Evolutionary conservation across 371 early-diverging fungal species (phyloP), one percentile per base, ranked within the genome.

Genomic region (Dentiscutata heterogama): DNA sequence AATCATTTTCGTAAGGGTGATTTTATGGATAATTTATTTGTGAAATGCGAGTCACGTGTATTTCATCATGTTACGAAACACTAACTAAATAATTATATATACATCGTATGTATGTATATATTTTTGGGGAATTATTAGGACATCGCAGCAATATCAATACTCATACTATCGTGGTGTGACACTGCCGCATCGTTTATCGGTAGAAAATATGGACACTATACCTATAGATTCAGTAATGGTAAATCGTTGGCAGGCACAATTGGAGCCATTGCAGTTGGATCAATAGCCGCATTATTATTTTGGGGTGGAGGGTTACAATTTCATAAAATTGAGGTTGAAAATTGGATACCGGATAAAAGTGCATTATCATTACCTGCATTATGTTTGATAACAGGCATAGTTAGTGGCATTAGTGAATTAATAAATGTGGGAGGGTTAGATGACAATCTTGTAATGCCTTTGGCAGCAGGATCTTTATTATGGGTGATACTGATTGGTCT

Each of bases 81-180:
- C n/a, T n/a, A n/a, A n/a, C n/a, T n/a, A n/a, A n/a, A n/a, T 35
- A 35, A 35, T 35, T 4, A 35, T 35, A 4, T n/a, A 14, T 56
- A 14, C 4, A 56, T 18, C 61, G 5, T 35, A 35, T 35, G 35
- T 35, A 35, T 35, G 2, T 35, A 35, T 35, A 35, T 35, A 35
- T 35, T 4, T 35, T 46, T 7, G 6, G 46, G 2, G 16, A 39
- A 18, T 20, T 73, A 42, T 51, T 56, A 72, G 64, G 90, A 91
- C 53, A 83, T 91, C 61, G 89, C 88, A n/a, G 83, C 89, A 11
- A 42, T 91, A n/a, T 88, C 90, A 13, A 91, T 91, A 35, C 82
- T 91, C 70, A 90, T 88, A 81, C 75, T 91, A 27, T 88, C 89
- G 14, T 91, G 91, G 91, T 84, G 88, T 8, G 91, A 91, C 74